Evolutionary conservation across 2,329 filamentous ascomycete species (phyloP), one percentile per base, ranked within the genome.

Genomic region (Aspergillus fischeri): DNA sequence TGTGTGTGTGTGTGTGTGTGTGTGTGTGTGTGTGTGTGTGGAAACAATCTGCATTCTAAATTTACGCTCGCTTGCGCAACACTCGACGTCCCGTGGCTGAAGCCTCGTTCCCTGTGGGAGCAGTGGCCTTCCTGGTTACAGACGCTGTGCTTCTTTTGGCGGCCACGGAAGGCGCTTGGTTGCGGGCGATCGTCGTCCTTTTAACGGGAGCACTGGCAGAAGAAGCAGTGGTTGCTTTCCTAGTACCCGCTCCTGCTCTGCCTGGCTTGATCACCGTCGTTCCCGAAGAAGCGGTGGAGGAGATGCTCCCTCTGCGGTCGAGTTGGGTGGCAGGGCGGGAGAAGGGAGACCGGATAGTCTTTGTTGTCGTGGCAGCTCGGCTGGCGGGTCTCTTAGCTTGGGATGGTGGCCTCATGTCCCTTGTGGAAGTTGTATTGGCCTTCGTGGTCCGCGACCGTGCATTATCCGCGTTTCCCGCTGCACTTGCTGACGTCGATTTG

Each of bases 61-160:
- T 49, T 61, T 70, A 76, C 25, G 66, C 70, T 20, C 75, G 70
- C 62, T 76, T 78, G 49, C 77, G 74, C 58, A 79, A 63, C 11
- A 74, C 71, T 52, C 77, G 69, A 32, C 72, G 72, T 21, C 72
- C 71, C 10, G 70, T 61, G 32, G 71, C 61, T 7, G 71, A 60
- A 29, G 68, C 63, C 49, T 77, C 74, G 32, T 63, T 64, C 32
- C 67, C 64, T 10, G 63, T 63, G 11, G 69, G 60, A 7, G 68
- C 66, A 7, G 72, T 70, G 6, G 67, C 69, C 57, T 75, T 76
- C 45, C 67, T 70, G 9, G 70, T 59, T 21, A 66, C 62, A 3
- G 72, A 63, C 8, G 68, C 65, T 4, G 71, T 63, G 29, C 65
- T 69, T 58, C 73, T 74, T 57, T 74, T 76, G 8, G 73, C 65